Base-by-base conservation (phyloP, 208 protist species). In the Crithidia brevicula region DNA sequence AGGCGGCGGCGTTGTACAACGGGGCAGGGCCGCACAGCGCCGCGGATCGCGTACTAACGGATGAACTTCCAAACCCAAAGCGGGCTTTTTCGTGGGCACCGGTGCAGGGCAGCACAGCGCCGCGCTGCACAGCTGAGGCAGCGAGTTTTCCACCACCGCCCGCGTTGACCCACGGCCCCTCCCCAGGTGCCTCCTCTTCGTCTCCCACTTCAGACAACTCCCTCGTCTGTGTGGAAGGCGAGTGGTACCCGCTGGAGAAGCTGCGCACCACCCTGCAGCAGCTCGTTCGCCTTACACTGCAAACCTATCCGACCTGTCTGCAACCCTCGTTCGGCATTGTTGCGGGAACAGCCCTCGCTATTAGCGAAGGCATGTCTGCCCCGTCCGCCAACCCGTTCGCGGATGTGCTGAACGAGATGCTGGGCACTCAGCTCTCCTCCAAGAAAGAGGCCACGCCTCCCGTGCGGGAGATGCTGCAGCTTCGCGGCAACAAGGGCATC, bases 401-500 rank as follows among this genome's bases (percentile, higher is more conserved):
- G 1, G 70, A 81, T 6, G 45, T 85, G 6, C 34, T 84, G n/a
- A 74, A 70, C 28, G 51, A 66, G 4, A 62, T 74, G 34, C 59
- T 88, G 30, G 62, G 60, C 13, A 67, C 72, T 20, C 65, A 72
- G 28, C 67, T 80, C 22, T 62, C 43, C 9, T 52, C 51, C 6
- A 58, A 58, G 31, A 54, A 56, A 27, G 62, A 69, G 43, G 31
- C 50, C 30, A 6, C 57, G 5, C 33, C 63, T 47, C 49, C 30
- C 31, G 34, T 50, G 60, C 54, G 58, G 18, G 57, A 75, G n/a
- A 85, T 92, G 74, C 66, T 85, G 52, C 77, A 82, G 62, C 70
- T 91, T 43, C 80, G 82, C 27, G 82, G 85, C 49, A 86, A 81
- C 70, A 74, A 63, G 28, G 88, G 87, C 31, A 74, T 96, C 38